phyloP scores from a whole-genome alignment of 352 stramenopile genomes.

The Globisporangium parvum region DNA sequence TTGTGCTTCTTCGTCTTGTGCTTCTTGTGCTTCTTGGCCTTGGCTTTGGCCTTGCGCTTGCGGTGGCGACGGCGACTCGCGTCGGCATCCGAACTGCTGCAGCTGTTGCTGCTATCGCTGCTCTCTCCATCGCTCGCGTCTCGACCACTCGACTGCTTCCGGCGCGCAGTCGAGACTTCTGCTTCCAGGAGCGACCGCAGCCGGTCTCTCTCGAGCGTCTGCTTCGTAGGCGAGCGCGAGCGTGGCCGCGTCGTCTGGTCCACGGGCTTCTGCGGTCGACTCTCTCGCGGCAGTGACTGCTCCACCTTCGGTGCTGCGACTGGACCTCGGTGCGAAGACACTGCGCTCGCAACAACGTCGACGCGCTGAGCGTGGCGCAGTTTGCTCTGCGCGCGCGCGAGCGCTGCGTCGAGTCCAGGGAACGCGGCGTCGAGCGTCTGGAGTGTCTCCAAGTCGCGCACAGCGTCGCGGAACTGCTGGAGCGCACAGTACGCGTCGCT shows the following conservation, averaged over 20 bases:
- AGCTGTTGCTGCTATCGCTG: no score
- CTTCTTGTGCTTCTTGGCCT: constrained; percentile 18
- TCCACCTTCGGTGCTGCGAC: background rate
- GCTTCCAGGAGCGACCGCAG: background rate
- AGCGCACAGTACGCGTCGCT: constrained; percentile 17
- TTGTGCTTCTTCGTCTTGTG: constrained; percentile 18
- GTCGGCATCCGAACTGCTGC: constrained; percentile 1
- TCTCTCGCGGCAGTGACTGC: background rate
- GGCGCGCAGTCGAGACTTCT: background rate
- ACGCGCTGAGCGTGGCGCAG: constrained; percentile 18
- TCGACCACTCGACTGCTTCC: no score
- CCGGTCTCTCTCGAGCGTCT: background rate
- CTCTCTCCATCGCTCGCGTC: background rate
- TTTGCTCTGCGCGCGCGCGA: constrained; percentile 18
- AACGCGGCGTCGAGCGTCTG: constrained; percentile 15
- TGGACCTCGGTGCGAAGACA: background rate
- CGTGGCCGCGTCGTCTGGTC: background rate
- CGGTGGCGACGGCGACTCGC: constrained; percentile 8
- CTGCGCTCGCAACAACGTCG: constrained; percentile 2
- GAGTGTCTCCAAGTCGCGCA: constrained; percentile 29
- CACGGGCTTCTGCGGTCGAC: background rate
- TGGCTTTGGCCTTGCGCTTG: constrained; percentile 7
- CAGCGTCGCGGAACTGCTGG: constrained; percentile 28
- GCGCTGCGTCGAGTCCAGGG: constrained; percentile 6
- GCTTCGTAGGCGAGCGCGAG: no score